Evolutionary conservation across 1,284 basidiomycete genomes (phyloP).

Genomic region (Papiliotrema terrestris): DNA sequence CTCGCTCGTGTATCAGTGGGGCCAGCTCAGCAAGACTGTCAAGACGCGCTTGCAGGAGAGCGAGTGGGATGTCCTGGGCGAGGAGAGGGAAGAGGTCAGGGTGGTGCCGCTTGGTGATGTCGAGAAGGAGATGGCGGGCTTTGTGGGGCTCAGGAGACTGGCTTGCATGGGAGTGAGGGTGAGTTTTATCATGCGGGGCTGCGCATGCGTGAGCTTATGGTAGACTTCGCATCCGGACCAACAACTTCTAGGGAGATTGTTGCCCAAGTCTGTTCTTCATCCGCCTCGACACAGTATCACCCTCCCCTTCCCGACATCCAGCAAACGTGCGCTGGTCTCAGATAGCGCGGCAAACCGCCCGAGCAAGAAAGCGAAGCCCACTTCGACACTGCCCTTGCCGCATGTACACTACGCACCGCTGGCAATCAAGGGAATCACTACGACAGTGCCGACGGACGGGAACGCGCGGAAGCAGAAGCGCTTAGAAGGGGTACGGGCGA

Average conservation of each 20-base stretch:
- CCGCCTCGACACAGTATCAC: constrained; percentile 38
- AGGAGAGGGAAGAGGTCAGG: constrained; percentile 45
- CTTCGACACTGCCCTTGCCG: constrained; percentile 6
- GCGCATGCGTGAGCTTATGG: neutral
- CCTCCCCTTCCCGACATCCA: constrained; percentile 48
- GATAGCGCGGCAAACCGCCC: neutral
- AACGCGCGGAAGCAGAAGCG: constrained; percentile 65
- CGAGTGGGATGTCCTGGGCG: constrained; percentile 16
- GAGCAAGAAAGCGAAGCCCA: neutral
- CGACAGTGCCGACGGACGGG: constrained; percentile 74
- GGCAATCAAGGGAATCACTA: constrained; percentile 80
- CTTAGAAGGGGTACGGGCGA: constrained; percentile 56
- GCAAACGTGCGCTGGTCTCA: constrained; percentile 4
- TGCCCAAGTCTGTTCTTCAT: constrained; percentile 35
- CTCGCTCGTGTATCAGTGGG: constrained; percentile 36
- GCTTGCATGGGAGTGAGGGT: constrained; percentile 65
- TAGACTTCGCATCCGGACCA: constrained; percentile 32
- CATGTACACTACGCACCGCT: constrained; percentile 57
- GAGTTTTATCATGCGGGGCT: constrained; percentile 20
- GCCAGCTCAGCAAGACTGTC: constrained; percentile 22
- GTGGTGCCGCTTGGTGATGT: constrained; percentile 70
- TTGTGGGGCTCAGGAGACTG: constrained; percentile 64
- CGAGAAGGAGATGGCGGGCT: constrained; percentile 62
- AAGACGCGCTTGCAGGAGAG: constrained; percentile 15
- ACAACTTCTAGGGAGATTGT: constrained; percentile 15